Conservation (phyloP, 2,329 filamentous ascomycete genomes). For the Verticillium albo-atrum region DNA sequence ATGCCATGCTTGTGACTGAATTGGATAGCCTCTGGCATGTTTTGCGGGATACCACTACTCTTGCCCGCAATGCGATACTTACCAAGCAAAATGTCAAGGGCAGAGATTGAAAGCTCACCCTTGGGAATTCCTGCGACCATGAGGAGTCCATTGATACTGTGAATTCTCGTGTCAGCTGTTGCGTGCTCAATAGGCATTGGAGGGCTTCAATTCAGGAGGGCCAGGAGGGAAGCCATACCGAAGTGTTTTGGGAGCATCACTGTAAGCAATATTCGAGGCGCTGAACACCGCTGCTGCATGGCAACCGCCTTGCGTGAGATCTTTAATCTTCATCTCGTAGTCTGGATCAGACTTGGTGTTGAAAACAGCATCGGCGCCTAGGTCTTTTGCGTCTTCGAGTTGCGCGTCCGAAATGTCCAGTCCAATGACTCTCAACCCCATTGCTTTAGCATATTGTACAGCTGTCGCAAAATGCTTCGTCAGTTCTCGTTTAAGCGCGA, state of each 20-base stretch:
- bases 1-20: slow-evolving; percentile 37
- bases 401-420: slow-evolving; percentile 38
- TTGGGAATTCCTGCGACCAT: slow-evolving; percentile 37
- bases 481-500: background rate
- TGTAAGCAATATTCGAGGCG: slow-evolving; percentile 29
- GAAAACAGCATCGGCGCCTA: slow-evolving; percentile 34
- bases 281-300: slow-evolving; percentile 37
- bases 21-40: slow-evolving; percentile 36
- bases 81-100: slow-evolving; percentile 32
- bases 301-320: slow-evolving; percentile 32
- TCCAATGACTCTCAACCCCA: slow-evolving; percentile 35
- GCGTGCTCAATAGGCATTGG: no score
- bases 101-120: slow-evolving; percentile 27
- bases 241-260: slow-evolving; percentile 19
- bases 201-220: no score
- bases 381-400: slow-evolving; percentile 29
- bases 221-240: slow-evolving; percentile 18
- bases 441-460: slow-evolving; percentile 37
- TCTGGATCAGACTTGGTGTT: slow-evolving; percentile 32
- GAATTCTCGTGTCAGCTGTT: no score
- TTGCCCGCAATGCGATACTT: slow-evolving; percentile 34
- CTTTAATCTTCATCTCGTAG: slow-evolving; percentile 32
- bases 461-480: no score
- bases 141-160: slow-evolving; percentile 28
- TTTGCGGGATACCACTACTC: slow-evolving; percentile 34